phyloP scores from a whole-genome alignment of 441 rosid species.

The Populus hybrid region DNA sequence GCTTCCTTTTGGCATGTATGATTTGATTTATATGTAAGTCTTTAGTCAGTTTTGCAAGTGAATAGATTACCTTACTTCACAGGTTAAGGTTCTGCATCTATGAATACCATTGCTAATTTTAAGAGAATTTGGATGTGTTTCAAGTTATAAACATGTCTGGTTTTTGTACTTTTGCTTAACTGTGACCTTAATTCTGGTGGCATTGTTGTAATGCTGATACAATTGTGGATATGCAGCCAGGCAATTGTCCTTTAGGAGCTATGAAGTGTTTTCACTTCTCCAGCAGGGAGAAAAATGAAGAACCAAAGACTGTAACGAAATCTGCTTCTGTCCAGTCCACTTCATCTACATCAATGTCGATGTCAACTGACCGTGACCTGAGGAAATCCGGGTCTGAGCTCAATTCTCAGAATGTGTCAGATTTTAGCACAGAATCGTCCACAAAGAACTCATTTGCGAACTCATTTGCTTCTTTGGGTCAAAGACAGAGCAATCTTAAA shows the following conservation, averaged over 20 bases:
- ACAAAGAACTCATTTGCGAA: constrained; percentile 60
- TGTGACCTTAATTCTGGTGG: not conserved
- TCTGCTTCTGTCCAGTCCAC: constrained; percentile 42
- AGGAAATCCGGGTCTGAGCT: constrained; percentile 65
- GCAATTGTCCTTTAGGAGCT: constrained; percentile 25
- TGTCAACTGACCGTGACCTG: constrained; percentile 38
- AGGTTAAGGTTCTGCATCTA: not conserved
- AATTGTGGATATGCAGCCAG: constrained; percentile 27
- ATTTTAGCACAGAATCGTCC: constrained; percentile 60
- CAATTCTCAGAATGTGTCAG: constrained; percentile 58
- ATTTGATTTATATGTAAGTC: not conserved
- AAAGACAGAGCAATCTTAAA: constrained; percentile 64
- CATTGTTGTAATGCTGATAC: not conserved
- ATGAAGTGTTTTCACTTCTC: constrained; percentile 68
- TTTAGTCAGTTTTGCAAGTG: not conserved
- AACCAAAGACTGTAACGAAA: constrained; percentile 37
- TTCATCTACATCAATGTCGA: constrained; percentile 30
- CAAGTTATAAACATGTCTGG: not conserved
- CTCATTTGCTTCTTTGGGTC: constrained; percentile 61
- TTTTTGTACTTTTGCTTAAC: not conserved
- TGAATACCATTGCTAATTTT: not conserved
- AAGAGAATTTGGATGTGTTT: not conserved
- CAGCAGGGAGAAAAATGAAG: constrained; percentile 41
- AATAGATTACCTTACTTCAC: not conserved
- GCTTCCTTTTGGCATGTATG: not conserved